These are phyloP conservation scores for Pyrus hybrid DNA, from an alignment of 331 rosid species.

Conservation along the genomic window DNA sequence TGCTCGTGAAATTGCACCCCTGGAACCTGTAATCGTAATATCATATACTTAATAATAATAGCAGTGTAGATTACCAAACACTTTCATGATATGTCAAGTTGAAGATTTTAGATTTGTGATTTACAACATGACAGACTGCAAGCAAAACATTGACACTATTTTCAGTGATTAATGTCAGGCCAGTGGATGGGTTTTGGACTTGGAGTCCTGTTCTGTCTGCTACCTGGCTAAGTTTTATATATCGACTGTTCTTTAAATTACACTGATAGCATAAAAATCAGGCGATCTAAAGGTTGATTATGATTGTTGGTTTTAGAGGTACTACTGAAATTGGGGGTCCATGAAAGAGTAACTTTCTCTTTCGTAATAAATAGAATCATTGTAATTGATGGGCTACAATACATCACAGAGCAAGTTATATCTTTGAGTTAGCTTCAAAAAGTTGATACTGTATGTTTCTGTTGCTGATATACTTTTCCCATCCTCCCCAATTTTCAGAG, in stretches of 20 bases:
- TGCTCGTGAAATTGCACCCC: too few relatives aligned
- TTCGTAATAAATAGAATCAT: background rate
- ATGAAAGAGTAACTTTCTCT: background rate
- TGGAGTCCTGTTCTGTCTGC: background rate
- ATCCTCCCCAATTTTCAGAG: constrained; percentile 44
- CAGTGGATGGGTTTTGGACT: constrained; percentile 4
- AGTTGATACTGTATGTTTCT: background rate
- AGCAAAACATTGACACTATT: background rate
- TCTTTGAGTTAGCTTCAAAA: constrained; percentile 5
- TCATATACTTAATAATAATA: background rate
- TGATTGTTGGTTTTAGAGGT: constrained; percentile 8
- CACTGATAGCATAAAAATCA: background rate
- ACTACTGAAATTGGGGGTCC: constrained; percentile 3
- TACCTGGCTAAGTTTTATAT: background rate
- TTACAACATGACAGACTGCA: background rate
- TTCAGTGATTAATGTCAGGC: background rate
- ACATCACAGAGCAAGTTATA: background rate
- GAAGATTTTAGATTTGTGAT: background rate
- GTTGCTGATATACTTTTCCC: background rate
- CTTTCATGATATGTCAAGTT: background rate
- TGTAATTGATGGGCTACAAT: background rate
- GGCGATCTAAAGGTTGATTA: constrained; percentile 2
- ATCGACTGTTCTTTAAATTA: background rate
- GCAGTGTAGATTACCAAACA: background rate
- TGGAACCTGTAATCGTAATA: background rate